Base-by-base conservation (phyloP, 2,329 filamentous ascomycete species). In the Aspergillus brunneoviolaceus region DNA sequence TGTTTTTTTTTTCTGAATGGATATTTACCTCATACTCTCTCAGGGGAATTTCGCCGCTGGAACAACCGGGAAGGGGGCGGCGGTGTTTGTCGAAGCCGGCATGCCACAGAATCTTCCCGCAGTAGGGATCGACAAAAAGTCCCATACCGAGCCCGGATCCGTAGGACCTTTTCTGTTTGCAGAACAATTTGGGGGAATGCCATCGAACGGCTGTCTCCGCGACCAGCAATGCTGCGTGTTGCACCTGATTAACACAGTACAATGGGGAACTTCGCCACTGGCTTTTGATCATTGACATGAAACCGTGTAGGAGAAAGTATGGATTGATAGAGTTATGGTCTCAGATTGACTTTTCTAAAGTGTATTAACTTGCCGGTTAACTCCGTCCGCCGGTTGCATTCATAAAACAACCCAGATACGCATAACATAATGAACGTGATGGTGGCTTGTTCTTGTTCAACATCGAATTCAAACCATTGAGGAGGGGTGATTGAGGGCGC, bases 41-140 rank as follows among this genome's bases (percentile, higher is more conserved):
- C 39, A 47, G 52, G 52, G 27, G 29, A 27, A 55, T 55, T 55
- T 47, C 42, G 53, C 42, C 53, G 47, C 42, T 45, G 53, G 42
- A 50, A 29, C 23, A 27, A 50, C 29, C 49, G 53, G 53, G 51
- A 27, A 39, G 50, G 50, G 50, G 29, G 31, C 25, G 52, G 53
- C 27, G 53, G 53, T 45, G 39, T 45, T 55, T 55, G 42, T 48
- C 53, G 42, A 55, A 55, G 11, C 53, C 42, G 53, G 45, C 53
- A 55, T 55, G 53, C 53, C 53, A 55, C 42, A 49, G 23, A 19
- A n/a, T 21, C 31, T 49, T 25, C n/a, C 42, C 53, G 53, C 29
- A 55, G 53, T 48, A 55, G 27, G 53, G 53, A 55, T 55, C 53
- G 53, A 49, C 53, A 27, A 7, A 7, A 19, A 45, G 14, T 45